phyloP scores from a whole-genome alignment of 257 asterid genomes.

The Plantago major region DNA sequence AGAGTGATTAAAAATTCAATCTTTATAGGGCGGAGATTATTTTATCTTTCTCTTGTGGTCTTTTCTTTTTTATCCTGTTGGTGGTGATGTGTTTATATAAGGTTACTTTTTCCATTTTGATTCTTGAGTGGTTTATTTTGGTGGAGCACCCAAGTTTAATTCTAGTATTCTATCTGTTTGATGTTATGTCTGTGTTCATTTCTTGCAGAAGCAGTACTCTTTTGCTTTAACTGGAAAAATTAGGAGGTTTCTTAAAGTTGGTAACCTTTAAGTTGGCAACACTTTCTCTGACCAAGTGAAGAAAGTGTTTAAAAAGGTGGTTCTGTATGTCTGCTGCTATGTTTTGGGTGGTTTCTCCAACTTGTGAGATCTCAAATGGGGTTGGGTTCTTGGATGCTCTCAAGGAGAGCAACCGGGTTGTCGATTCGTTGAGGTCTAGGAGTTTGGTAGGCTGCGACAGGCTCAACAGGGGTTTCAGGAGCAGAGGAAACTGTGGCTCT shows the following conservation, averaged over 20 bases:
- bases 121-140: conserved; percentile 2
- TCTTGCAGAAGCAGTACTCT: conserved; percentile 35
- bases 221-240: conserved; percentile 17
- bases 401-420: conserved; percentile 44
- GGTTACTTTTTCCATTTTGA: conserved; percentile 10
- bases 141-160: conserved; percentile 12
- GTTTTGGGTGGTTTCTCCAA: conserved; percentile 69
- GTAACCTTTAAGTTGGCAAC: not conserved
- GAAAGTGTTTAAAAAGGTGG: not conserved
- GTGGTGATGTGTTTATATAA: conserved; percentile 19
- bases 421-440: conserved; percentile 38
- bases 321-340: conserved; percentile 72
- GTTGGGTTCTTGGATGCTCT: conserved; percentile 45
- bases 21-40: conserved; percentile 14
- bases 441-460: conserved; percentile 31
- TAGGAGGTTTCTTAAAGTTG: conserved; percentile 21
- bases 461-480: conserved; percentile 37
- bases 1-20: conserved; percentile 16
- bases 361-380: conserved; percentile 46
- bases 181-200: conserved; percentile 21
- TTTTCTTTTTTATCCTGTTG: conserved; percentile 11
- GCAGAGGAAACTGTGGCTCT: conserved; percentile 29
- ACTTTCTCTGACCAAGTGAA: too few relatives aligned
- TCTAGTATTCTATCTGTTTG: conserved; percentile 12
- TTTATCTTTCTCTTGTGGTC: conserved; percentile 19